phyloP scores from a whole-genome alignment of 2,329 filamentous ascomycete species.

The Hymenoscyphus albidus region DNA sequence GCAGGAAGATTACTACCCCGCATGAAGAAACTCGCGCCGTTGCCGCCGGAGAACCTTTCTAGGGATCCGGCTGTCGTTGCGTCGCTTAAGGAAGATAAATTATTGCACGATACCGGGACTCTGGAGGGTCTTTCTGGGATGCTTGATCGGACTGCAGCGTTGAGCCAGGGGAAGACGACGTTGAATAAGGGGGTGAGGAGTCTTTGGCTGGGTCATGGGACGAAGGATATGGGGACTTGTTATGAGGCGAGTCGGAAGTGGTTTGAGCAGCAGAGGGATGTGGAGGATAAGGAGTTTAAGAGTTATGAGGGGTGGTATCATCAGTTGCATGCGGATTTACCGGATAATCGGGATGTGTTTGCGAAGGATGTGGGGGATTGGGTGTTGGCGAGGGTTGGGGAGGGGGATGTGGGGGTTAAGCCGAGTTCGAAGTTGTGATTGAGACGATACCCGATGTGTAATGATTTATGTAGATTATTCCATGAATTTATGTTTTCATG shows the following conservation, averaged over 20 bases:
- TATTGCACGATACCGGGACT: slow-evolving; percentile 81
- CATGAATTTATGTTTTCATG: neutral
- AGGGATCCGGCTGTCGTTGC: slow-evolving; percentile 62
- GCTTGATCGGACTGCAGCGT: slow-evolving; percentile 65
- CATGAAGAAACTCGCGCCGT: slow-evolving; percentile 60
- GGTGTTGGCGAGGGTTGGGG: slow-evolving; percentile 50
- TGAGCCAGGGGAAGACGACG: slow-evolving; percentile 53
- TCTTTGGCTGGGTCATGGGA: slow-evolving; percentile 73
- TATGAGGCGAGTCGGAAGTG: slow-evolving; percentile 62
- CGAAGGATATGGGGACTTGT: slow-evolving; percentile 65
- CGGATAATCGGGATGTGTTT: slow-evolving; percentile 38
- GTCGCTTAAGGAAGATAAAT: slow-evolving; percentile 58
- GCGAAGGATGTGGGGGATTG: slow-evolving; percentile 60
- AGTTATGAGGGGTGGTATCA: slow-evolving; percentile 76
- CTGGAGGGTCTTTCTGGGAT: slow-evolving; percentile 75
- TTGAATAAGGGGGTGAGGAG: slow-evolving; percentile 54
- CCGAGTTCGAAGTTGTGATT: slow-evolving; percentile 23
- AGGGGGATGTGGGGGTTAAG: slow-evolving; percentile 12
- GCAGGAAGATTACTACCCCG: slow-evolving; percentile 64
- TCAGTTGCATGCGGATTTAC: slow-evolving; percentile 60
- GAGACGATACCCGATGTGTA: too few relatives aligned
- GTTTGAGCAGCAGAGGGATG: slow-evolving; percentile 50
- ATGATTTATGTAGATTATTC: neutral
- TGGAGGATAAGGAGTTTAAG: slow-evolving; percentile 68
- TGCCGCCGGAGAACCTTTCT: slow-evolving; percentile 61